A percentile compares a stretch with the other conserved stretches of the same genome.
phyloP scores from a whole-genome alignment of 2,329 filamentous ascomycete species.

The Lachnellula hyalina region DNA sequence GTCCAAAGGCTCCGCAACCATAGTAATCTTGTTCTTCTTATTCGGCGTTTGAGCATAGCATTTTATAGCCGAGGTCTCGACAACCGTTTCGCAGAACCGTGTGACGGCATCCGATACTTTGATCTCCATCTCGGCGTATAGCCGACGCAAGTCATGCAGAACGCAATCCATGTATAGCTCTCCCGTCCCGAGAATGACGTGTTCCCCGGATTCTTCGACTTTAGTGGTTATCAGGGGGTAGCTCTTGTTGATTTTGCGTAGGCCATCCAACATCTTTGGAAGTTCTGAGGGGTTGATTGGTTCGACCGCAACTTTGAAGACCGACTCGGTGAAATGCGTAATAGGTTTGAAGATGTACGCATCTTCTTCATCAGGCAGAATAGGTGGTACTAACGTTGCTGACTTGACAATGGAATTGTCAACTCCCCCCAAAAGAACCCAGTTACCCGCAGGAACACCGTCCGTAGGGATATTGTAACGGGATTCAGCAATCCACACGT shows the following conservation, averaged over 20 bases:
- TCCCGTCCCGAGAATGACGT: conserved; percentile 89
- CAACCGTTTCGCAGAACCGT: conserved; percentile 94
- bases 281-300: conserved; percentile 97
- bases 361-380: conserved; percentile 80
- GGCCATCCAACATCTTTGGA: conserved; percentile 96
- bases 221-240: conserved; percentile 95
- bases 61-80: conserved; percentile 94
- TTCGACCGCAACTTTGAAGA: conserved; percentile 96
- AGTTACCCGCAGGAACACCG: conserved; percentile 89
- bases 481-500: conserved; percentile 87
- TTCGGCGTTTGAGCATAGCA: conserved; percentile 97
- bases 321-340: conserved; percentile 91
- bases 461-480: conserved; percentile 89
- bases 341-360: conserved; percentile 94
- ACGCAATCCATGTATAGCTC: conserved; percentile 99
- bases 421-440: conserved; percentile 84
- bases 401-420: conserved; percentile 99
- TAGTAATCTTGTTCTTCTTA: conserved; percentile 99
- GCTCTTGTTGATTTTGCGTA: conserved; percentile 96
- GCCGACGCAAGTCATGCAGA: conserved; percentile 80
- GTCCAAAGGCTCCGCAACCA: conserved; percentile 94
- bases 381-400: conserved; percentile 78
- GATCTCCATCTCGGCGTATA: conserved; percentile 99
- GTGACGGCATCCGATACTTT: conserved; percentile 98
- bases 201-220: conserved; percentile 96